Base-by-base conservation (phyloP, 2,329 filamentous ascomycete species). In the Xylaria sp. region DNA sequence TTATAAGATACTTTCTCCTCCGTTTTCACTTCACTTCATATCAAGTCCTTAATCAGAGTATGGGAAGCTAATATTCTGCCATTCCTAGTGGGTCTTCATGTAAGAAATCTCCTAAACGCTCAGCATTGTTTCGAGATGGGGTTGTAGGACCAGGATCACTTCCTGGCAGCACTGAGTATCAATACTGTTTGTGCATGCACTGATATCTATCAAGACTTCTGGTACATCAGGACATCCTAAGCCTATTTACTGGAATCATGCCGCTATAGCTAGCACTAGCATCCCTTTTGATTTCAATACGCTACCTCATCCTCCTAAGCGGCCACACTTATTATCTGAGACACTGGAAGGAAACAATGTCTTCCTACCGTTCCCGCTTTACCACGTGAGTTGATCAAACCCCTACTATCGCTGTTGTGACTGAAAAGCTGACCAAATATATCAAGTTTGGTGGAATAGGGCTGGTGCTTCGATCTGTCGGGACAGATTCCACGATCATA, bases 231-330 rank as follows among this genome's bases (percentile, higher is more conserved):
- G 75, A 28, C 72, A 76, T 23, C 74, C 75, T 13, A 77, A 77
- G 63, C 75, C 75, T 4, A 73, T 77, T 8, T 76, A 73, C 69
- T 77, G 75, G 74, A 77, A 71, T 20, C 72, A 76, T 63, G 25
- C 55, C 48, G 71, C 60, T 60, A 66, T 65, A 64, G 65, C 51
- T 50, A 69, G 55, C 65, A 37, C 72, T 46, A 25, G 58, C 65
- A 28, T 75, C 57, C 67, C 69, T 62, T 46, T 69, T 20, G 70
- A 71, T 44, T 55, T 64, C 12, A 46, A 20, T 20, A 60, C 57
- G 4, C 54, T 71, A 41, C 39, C 51, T 70, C n/a, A 65, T 58
- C 60, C 65, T 54, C 59, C 52, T 8, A 31, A 56, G 54, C 51
- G 46, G 15, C 56, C 52, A 6, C 31, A 67, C 39, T 31, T 71